Evolutionary conservation across 2,329 filamentous ascomycete genomes (phyloP).

Genomic region (Seiridium cupressi): DNA sequence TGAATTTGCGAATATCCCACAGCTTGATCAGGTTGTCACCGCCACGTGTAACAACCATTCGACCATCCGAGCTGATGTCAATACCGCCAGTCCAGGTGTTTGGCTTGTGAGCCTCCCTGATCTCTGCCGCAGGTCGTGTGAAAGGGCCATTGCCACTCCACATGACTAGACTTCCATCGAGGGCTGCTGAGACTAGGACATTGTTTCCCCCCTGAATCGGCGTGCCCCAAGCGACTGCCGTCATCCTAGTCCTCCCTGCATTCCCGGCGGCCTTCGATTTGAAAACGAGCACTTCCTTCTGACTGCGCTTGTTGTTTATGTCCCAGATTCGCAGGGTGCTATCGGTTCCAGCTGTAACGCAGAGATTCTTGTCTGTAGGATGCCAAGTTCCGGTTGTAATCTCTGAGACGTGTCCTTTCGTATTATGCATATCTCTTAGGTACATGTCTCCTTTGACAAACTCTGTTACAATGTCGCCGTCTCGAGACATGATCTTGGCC

Average conservation of each 20-base stretch:
- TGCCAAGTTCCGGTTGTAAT: conserved; percentile 89
- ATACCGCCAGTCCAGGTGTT: conserved; percentile 91
- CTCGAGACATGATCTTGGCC: conserved; percentile 83
- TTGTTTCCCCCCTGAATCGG: conserved; percentile 75
- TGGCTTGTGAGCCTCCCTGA: conserved; percentile 76
- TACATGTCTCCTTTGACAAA: conserved; percentile 99
- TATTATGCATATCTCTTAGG: conserved; percentile 93
- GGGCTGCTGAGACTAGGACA: conserved; percentile 75
- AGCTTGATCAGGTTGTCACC: conserved; percentile 92
- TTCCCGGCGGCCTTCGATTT: conserved; percentile 88
- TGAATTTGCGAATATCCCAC: conserved; percentile 97
- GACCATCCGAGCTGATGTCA: conserved; percentile 86
- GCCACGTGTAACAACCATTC: conserved; percentile 85
- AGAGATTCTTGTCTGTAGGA: conserved; percentile 78
- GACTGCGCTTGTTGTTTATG: conserved; percentile 82
- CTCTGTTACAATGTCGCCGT: conserved; percentile 81
- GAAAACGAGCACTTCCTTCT: conserved; percentile 93
- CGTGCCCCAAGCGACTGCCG: conserved; percentile 82
- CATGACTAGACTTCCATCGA: conserved; percentile 90
- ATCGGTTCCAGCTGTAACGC: conserved; percentile 89
- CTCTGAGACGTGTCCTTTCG: conserved; percentile 93
- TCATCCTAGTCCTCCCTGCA: conserved; percentile 91
- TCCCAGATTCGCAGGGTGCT: conserved; percentile 98
- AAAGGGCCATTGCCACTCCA: conserved; percentile 89
- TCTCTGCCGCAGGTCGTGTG: conserved; percentile 76